A percentile compares a stretch with the other conserved stretches of the same genome.
These are phyloP conservation scores for Aureobasidium sp. DNA, from an alignment of 2,329 filamentous ascomycete genomes.

Conservation along the genomic window DNA sequence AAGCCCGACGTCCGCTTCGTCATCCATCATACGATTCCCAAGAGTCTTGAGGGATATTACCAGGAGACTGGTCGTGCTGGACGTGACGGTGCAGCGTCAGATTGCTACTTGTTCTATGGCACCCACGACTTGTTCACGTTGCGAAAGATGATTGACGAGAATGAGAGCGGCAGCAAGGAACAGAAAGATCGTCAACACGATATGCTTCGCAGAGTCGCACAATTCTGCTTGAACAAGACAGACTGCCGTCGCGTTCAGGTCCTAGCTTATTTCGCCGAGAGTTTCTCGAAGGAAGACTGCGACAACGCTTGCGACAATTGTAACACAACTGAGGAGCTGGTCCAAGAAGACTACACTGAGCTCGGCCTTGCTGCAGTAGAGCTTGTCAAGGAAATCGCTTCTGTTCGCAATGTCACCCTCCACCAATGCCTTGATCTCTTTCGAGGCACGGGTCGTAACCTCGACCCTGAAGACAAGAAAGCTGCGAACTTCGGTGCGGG, in stretches of 20 bases:
- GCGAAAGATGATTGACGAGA: constrained; percentile 74
- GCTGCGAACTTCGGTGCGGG: constrained; percentile 61
- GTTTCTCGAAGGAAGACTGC: constrained; percentile 66
- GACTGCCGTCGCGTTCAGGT: constrained; percentile 86
- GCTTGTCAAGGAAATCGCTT: constrained; percentile 53
- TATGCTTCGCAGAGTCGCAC: constrained; percentile 78
- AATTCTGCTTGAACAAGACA: constrained; percentile 81
- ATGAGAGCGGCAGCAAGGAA: constrained; percentile 59
- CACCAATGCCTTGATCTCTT: constrained; percentile 80
- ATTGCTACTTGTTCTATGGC: constrained; percentile 84
- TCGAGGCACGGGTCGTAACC: constrained; percentile 58
- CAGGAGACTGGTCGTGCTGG: constrained; percentile 95
- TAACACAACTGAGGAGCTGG: constrained; percentile 61
- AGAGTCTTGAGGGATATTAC: constrained; percentile 95
- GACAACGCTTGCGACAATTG: constrained; percentile 82
- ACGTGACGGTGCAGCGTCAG: constrained; percentile 77
- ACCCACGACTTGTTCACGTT: constrained; percentile 69
- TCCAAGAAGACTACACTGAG: constrained; percentile 67
- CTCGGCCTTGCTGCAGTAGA: constrained; percentile 64
- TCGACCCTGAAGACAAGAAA: constrained; percentile 43
- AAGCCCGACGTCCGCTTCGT: constrained; percentile 96
- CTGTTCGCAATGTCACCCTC: constrained; percentile 54
- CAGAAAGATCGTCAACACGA: constrained; percentile 77
- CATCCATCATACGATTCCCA: constrained; percentile 85
- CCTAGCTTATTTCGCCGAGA: constrained; percentile 88